These are phyloP conservation scores for Daldinia childiae DNA, from an alignment of 495 filamentous ascomycete species.

Conservation along the genomic window DNA sequence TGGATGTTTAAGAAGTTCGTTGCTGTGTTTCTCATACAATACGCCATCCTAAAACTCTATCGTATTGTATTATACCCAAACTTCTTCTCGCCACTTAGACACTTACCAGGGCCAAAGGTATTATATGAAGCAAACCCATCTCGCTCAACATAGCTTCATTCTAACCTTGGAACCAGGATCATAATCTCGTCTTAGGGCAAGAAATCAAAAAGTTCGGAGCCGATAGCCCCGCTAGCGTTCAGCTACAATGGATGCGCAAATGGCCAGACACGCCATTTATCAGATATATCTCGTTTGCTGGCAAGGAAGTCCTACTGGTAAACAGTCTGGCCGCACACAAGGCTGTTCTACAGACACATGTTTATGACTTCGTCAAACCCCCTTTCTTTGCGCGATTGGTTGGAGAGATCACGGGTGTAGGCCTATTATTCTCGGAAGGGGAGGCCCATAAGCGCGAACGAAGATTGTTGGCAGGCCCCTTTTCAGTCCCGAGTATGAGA, in stretches of 20 bases:
- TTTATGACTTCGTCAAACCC: conserved; percentile 51
- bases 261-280: conserved; percentile 53
- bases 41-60: conserved; percentile 34
- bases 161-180: conserved; percentile 20
- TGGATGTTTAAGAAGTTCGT: conserved; percentile 13
- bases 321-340: conserved; percentile 50
- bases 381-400: conserved; percentile 43
- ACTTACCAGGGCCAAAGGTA: conserved; percentile 47
- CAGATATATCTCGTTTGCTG: conserved; percentile 47
- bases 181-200: conserved; percentile 40
- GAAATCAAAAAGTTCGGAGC: conserved; percentile 37
- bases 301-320: conserved; percentile 47
- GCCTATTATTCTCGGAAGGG: conserved; percentile 49
- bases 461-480: conserved; percentile 39
- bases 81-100: conserved; percentile 46
- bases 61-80: conserved; percentile 39
- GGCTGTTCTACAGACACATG: conserved; percentile 49
- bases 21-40: conserved; percentile 26
- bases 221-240: conserved; percentile 24
- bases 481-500: conserved; percentile 38
- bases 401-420: conserved; percentile 46
- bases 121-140: not conserved
- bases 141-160: not conserved
- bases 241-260: conserved; percentile 43
- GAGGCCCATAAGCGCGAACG: conserved; percentile 47